Conservation (phyloP, 2,329 filamentous ascomycete species). For the Neurospora sp. region DNA sequence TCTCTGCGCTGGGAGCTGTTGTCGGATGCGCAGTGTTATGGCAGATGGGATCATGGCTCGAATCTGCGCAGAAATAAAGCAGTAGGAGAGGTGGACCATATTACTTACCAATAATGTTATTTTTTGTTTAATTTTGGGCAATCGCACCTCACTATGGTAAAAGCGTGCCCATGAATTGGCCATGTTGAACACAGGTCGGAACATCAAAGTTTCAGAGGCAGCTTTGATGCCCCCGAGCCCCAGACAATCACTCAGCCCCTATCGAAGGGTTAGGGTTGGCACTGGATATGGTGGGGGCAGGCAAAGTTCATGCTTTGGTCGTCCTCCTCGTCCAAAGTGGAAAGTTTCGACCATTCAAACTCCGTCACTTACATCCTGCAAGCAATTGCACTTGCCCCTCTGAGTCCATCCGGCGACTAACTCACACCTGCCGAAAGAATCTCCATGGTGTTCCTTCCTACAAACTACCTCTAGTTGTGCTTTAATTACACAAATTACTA, state of each 20-base stretch:
- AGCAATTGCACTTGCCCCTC: background rate
- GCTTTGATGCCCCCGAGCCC: background rate
- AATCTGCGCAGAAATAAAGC: slow-evolving; percentile 10
- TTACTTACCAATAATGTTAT: slow-evolving; percentile 11
- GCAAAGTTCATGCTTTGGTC: background rate
- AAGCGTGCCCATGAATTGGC: background rate
- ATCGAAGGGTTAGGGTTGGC: background rate
- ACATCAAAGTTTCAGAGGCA: background rate
- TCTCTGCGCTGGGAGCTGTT: slow-evolving; percentile 50
- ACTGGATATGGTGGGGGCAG: background rate
- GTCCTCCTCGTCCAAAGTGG: background rate
- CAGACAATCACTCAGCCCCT: background rate
- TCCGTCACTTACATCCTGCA: background rate
- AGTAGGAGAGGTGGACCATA: background rate
- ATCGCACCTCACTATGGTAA: background rate
- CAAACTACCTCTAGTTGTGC: background rate
- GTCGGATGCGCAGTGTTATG: slow-evolving; percentile 52
- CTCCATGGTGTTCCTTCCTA: background rate
- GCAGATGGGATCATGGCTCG: slow-evolving; percentile 46
- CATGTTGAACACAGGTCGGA: background rate
- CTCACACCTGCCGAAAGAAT: background rate
- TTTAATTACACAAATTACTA: background rate
- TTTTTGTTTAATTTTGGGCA: background rate
- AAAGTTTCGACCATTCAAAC: background rate
- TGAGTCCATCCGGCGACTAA: background rate